These are phyloP conservation scores for Helotiales sp. DNA, from an alignment of 2,329 filamentous ascomycete species.

Conservation along the genomic window DNA sequence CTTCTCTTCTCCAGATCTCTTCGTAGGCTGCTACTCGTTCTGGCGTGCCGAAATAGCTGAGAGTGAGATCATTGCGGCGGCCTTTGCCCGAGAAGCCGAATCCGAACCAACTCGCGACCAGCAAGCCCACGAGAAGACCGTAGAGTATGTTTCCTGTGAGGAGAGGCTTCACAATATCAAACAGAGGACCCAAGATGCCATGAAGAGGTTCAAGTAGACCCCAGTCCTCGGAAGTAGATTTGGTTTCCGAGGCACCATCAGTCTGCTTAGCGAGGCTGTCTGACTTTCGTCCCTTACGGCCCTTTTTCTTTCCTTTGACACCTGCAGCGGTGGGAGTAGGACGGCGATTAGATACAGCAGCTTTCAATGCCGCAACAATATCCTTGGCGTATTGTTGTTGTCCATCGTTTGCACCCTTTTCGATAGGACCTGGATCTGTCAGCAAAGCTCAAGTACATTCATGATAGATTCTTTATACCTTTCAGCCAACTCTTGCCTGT, in stretches of 20 bases:
- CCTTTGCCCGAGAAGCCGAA: slow-evolving; percentile 48
- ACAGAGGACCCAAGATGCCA: slow-evolving; percentile 65
- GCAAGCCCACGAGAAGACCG: slow-evolving; percentile 68
- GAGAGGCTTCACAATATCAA: slow-evolving; percentile 68
- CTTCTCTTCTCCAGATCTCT: slow-evolving; percentile 64
- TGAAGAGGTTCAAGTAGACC: slow-evolving; percentile 79
- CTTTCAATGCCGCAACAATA: slow-evolving; percentile 71
- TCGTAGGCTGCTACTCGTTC: slow-evolving; percentile 83
- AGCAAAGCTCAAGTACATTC: too few species aligned
- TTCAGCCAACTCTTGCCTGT: slow-evolving; percentile 97
- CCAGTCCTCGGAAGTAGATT: slow-evolving; percentile 57
- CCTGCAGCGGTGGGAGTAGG: slow-evolving; percentile 48
- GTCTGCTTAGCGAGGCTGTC: slow-evolving; percentile 43
- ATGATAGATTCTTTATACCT: too few species aligned
- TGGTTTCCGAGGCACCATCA: slow-evolving; percentile 35
- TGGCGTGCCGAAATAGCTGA: slow-evolving; percentile 46
- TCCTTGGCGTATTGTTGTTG: slow-evolving; percentile 82
- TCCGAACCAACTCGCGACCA: slow-evolving; percentile 75
- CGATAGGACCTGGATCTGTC: slow-evolving; percentile 72
- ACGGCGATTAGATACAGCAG: slow-evolving; percentile 67
- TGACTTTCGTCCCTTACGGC: slow-evolving; percentile 44
- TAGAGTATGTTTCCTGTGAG: slow-evolving; percentile 78
- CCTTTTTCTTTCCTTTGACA: slow-evolving; percentile 56
- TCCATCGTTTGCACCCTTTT: slow-evolving; percentile 91
- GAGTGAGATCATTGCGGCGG: slow-evolving; percentile 39